A percentile compares a stretch with the other conserved stretches of the same genome.
These are phyloP conservation scores for Talaromyces rugulosus DNA, from an alignment of 2,329 filamentous ascomycete species.

Conservation along the genomic window DNA sequence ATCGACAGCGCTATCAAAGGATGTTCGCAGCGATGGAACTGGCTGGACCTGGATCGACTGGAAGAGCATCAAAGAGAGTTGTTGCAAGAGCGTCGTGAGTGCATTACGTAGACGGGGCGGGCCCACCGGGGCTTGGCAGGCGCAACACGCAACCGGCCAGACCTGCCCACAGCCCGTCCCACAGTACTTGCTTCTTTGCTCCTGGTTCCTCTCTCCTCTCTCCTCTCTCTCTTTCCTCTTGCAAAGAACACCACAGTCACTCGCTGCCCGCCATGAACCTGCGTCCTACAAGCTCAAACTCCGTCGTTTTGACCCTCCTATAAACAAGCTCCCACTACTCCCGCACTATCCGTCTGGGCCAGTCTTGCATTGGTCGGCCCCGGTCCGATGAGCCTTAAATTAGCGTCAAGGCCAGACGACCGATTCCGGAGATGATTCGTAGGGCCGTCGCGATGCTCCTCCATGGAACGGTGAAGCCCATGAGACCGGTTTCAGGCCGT, in stretches of 20 bases:
- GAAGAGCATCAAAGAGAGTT: too few relatives aligned
- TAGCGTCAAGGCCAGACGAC: slow-evolving; percentile 1
- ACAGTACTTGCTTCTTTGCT: too few relatives aligned
- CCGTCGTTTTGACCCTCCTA: neutral
- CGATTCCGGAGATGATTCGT: neutral
- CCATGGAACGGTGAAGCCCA: neutral
- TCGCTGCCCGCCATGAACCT: neutral
- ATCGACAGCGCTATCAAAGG: neutral
- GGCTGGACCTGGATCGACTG: neutral
- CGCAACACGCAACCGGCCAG: neutral
- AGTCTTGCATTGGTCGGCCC: neutral
- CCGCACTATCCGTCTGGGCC: neutral
- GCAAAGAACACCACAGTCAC: neutral
- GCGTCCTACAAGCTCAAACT: neutral
- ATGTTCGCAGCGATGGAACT: neutral
- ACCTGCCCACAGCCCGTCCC: neutral
- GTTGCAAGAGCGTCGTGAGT: neutral
- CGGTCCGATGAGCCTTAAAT: neutral
- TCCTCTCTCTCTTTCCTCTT: neutral
- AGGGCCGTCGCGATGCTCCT: slow-evolving; percentile 2
- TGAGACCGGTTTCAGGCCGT: neutral
- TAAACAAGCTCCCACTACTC: neutral
- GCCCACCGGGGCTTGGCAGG: neutral
- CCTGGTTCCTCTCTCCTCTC: neutral
- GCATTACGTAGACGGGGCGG: neutral